Conservation (phyloP, 768 basidiomycete genomes). For the Collybiopsis confluens region DNA sequence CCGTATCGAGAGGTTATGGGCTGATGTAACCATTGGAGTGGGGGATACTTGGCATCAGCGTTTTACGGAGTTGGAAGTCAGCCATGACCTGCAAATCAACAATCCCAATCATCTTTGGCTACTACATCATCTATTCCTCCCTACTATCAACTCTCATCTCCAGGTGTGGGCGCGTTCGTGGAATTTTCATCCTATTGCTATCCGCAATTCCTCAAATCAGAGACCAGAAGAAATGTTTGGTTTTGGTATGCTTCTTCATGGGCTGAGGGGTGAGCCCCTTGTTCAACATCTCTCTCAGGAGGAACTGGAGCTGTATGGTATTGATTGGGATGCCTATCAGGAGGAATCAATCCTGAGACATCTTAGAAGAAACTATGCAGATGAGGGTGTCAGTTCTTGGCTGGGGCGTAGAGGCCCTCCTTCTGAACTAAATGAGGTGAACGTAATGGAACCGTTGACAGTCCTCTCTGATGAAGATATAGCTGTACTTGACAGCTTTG, state of each 20-base stretch:
- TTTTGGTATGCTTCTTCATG: conserved; percentile 15
- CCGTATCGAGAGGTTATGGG: conserved; percentile 31
- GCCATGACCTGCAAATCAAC: conserved; percentile 21
- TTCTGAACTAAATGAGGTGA: conserved; percentile 1
- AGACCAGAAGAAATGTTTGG: conserved; percentile 16
- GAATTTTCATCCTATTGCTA: conserved; percentile 23
- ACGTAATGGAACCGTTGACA: too few relatives aligned
- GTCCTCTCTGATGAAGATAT: too few relatives aligned
- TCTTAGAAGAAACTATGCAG: conserved; percentile 30
- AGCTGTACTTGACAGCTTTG: too few relatives aligned
- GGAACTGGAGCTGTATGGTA: conserved; percentile 19
- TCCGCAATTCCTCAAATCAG: conserved; percentile 8
- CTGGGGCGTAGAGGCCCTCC: background rate
- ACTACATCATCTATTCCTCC: conserved; percentile 29
- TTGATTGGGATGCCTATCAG: conserved; percentile 24
- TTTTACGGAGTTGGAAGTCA: conserved; percentile 24
- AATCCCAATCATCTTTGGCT: conserved; percentile 29
- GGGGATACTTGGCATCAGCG: conserved; percentile 30
- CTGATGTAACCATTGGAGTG: conserved; percentile 25
- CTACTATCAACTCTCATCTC: conserved; percentile 21
- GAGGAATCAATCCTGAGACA: conserved; percentile 31
- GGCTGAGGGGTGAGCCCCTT: conserved; percentile 13
- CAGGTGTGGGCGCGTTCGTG: conserved; percentile 21
- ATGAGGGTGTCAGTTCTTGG: background rate
- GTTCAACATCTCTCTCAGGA: conserved; percentile 10